Conservation (phyloP, 2,329 filamentous ascomycete species). For the Fusarium globosum region DNA sequence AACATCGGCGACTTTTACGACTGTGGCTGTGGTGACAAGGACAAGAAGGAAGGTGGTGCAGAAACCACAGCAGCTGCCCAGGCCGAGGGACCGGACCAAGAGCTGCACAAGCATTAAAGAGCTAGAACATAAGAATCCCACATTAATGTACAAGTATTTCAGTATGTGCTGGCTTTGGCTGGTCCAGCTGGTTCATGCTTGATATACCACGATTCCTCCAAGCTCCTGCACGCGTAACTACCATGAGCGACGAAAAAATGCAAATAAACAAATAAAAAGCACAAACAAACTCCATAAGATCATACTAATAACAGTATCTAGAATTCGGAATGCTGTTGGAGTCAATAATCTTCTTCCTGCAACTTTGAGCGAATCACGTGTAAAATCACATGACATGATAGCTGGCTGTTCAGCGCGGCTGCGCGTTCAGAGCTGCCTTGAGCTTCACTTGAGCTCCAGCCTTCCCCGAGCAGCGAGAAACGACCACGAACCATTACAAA, state of each 20-base stretch:
- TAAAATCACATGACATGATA: conserved; percentile 12
- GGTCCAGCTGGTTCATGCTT: conserved; percentile 33
- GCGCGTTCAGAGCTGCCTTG: conserved; percentile 62
- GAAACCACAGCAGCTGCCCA: conserved; percentile 30
- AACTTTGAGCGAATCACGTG: conserved; percentile 34
- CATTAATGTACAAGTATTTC: conserved; percentile 18
- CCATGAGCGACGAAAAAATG: neutral
- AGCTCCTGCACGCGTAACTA: neutral
- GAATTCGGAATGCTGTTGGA: neutral
- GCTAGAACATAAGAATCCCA: neutral
- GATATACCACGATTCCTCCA: neutral
- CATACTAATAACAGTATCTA: neutral
- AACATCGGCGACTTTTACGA: conserved; percentile 78
- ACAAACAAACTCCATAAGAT: neutral
- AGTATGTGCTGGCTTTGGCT: conserved; percentile 32
- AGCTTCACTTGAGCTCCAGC: conserved; percentile 55
- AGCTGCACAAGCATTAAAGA: conserved; percentile 38
- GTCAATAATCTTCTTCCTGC: neutral
- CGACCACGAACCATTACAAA: conserved; percentile 42
- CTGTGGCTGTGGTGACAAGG: conserved; percentile 76
- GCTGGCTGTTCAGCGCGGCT: conserved; percentile 44
- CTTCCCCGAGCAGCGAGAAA: conserved; percentile 43
- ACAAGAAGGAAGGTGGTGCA: conserved; percentile 52
- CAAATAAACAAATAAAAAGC: neutral
- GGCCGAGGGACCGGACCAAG: conserved; percentile 25